phyloP scores from a whole-genome alignment of 2,329 filamentous ascomycete species.

The Diplodia seriata region DNA sequence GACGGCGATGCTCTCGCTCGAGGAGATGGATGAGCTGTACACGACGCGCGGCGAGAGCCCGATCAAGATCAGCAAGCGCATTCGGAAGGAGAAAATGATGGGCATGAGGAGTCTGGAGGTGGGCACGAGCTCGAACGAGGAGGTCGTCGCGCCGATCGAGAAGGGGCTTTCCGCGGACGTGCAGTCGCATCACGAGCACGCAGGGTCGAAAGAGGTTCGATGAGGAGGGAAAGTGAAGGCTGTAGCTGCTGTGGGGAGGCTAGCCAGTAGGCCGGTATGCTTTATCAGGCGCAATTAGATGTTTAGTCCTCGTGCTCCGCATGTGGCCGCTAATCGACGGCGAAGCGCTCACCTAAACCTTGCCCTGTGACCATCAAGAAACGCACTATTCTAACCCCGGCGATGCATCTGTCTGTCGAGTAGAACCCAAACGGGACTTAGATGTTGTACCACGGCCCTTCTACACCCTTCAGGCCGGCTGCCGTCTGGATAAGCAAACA shows the following conservation, averaged over 20 bases:
- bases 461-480: background rate
- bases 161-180: constrained; percentile 5
- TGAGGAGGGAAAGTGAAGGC: background rate
- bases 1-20: constrained; percentile 45
- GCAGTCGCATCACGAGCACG: constrained; percentile 10
- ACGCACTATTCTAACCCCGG: no score
- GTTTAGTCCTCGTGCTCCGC: background rate
- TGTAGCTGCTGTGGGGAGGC: background rate
- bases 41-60: constrained; percentile 26
- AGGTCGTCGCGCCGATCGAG: constrained; percentile 9
- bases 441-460: background rate
- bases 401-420: no score
- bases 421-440: no score
- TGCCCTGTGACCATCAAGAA: no score
- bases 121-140: constrained; percentile 12
- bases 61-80: constrained; percentile 31
- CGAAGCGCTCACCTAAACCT: no score
- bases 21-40: constrained; percentile 47
- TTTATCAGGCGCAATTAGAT: background rate
- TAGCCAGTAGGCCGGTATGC: background rate
- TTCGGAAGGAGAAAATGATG: constrained; percentile 27
- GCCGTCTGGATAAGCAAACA: background rate
- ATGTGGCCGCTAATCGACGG: no score
- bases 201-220: background rate
- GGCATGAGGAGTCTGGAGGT: constrained; percentile 18